These are phyloP conservation scores for Colletotrichum costaricense DNA, from an alignment of 2,329 filamentous ascomycete species.

Conservation along the genomic window DNA sequence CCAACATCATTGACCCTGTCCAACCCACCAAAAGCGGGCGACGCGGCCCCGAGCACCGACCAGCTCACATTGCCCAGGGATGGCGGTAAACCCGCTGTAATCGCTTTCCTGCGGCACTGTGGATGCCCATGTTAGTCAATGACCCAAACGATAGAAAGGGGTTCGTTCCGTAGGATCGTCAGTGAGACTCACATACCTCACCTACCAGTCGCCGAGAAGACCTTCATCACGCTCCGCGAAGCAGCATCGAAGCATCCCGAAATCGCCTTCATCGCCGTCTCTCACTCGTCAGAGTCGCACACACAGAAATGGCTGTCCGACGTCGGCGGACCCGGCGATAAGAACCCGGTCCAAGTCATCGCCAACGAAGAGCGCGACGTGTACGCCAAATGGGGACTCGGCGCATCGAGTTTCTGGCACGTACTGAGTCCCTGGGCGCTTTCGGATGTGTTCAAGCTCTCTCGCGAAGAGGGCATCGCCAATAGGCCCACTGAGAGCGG, in stretches of 20 bases:
- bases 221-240: slow-evolving; percentile 65
- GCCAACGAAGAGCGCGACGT: slow-evolving; percentile 69
- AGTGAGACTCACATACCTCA: neutral
- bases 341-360: slow-evolving; percentile 60
- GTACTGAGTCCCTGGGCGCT: slow-evolving; percentile 69
- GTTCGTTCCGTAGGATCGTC: neutral
- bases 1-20: neutral
- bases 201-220: slow-evolving; percentile 74
- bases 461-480: slow-evolving; percentile 73
- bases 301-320: slow-evolving; percentile 69
- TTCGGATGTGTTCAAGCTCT: slow-evolving; percentile 67
- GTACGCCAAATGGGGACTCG: slow-evolving; percentile 75
- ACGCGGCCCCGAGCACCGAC: neutral
- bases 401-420: slow-evolving; percentile 70
- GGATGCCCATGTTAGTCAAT: slow-evolving; percentile 75
- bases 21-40: neutral
- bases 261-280: slow-evolving; percentile 70
- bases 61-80: slow-evolving; percentile 61
- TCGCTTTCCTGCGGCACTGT: slow-evolving; percentile 79
- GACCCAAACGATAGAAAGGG: neutral
- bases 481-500: slow-evolving; percentile 74
- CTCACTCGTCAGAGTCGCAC: slow-evolving; percentile 64
- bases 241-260: slow-evolving; percentile 61
- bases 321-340: slow-evolving; percentile 66
- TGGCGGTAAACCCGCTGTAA: slow-evolving; percentile 65